Evolutionary conservation across 2,329 filamentous ascomycete species (phyloP).

Genomic region (Trichoderma harzianum): DNA sequence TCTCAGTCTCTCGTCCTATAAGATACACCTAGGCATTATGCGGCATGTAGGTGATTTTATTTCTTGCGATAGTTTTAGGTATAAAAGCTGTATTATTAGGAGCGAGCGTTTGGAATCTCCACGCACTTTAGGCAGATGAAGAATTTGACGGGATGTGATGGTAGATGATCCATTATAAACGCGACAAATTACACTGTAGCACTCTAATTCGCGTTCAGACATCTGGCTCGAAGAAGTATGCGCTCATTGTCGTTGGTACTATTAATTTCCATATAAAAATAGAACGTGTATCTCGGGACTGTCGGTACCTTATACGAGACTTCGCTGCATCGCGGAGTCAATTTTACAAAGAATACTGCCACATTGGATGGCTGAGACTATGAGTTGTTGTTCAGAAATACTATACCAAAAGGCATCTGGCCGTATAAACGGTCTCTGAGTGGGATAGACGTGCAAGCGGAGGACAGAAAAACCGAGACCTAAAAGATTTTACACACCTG

Average conservation of each 20-base stretch:
- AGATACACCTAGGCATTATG: not conserved
- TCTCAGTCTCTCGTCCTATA: not conserved
- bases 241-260: not conserved
- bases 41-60: not conserved
- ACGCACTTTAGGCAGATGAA: not conserved
- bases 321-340: not conserved
- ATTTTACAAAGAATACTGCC: not conserved
- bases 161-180: not conserved
- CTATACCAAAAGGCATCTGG: not conserved
- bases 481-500: too few relatives aligned
- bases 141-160: not conserved
- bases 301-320: not conserved
- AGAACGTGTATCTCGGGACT: not conserved
- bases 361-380: not conserved
- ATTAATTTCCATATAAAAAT: not conserved
- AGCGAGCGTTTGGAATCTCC: not conserved
- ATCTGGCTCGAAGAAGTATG: not conserved
- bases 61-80: not conserved
- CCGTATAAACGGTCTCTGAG: not conserved
- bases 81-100: not conserved
- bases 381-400: not conserved
- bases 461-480: too few relatives aligned
- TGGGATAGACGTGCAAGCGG: not conserved
- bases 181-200: not conserved
- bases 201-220: not conserved